Evolutionary conservation across 2,329 filamentous ascomycete genomes (phyloP).

Genomic region (Beauveria sp.): DNA sequence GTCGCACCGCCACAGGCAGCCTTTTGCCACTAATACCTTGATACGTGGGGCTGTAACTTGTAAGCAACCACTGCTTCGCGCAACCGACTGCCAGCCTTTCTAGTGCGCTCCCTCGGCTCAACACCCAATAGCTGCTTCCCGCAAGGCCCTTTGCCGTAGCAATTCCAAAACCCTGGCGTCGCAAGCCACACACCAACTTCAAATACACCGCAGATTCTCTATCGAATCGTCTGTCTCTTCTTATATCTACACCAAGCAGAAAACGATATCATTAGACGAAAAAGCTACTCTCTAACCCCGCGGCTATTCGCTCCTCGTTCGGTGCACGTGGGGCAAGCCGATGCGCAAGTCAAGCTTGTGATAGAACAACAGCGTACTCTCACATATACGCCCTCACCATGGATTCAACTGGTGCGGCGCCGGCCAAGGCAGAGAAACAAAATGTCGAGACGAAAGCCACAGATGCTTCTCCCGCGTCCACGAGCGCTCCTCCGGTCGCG

Average conservation of each 20-base stretch:
- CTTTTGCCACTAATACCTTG: no score
- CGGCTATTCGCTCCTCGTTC: not conserved
- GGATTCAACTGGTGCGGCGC: constrained; percentile 14
- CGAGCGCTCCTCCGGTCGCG: constrained; percentile 12
- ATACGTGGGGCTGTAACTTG: not conserved
- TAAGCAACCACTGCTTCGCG: not conserved
- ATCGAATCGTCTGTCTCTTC: not conserved
- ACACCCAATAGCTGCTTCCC: constrained; percentile 2
- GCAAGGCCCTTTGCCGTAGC: not conserved
- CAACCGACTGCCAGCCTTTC: not conserved
- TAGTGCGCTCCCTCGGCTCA: constrained; percentile 10
- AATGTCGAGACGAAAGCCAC: constrained; percentile 16
- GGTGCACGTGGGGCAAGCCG: constrained; percentile 1
- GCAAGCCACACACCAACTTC: not conserved
- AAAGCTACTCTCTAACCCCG: not conserved
- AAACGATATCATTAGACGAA: not conserved
- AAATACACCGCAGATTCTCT: not conserved
- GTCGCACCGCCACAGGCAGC: constrained; percentile 3
- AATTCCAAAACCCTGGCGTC: not conserved
- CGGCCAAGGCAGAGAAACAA: constrained; percentile 18
- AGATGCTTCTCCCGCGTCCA: constrained; percentile 9
- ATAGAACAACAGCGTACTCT: constrained; percentile 1
- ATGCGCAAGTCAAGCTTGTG: constrained; percentile 4
- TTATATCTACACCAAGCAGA: no score
- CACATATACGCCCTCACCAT: constrained; percentile 13